Base-by-base conservation (phyloP, 2,329 filamentous ascomycete genomes). In the Colletotrichum sp. region DNA sequence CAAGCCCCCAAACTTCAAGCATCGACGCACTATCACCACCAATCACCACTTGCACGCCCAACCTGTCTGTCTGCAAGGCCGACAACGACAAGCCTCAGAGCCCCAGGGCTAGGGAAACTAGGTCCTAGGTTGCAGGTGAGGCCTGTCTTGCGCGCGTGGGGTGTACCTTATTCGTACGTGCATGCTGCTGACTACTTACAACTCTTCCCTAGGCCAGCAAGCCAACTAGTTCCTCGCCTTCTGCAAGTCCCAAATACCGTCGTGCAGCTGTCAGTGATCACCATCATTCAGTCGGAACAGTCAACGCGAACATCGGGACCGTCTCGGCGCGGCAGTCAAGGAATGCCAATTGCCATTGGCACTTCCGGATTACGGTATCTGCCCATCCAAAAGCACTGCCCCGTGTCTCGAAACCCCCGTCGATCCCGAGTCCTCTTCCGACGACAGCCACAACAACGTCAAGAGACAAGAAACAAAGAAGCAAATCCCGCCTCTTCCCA, bases 381-480 rank as follows among this genome's bases (percentile, higher is more conserved):
- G 30, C 30, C 63, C 39, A 49, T 10, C 44, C 70, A 49, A 26
- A 66, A 62, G 60, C 59, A 44, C 30, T 71, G 30, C 72, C 68
- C 44, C 49, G 36, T 57, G 68, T 52, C 68, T 72, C 26, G 49
- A 66, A 57, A 57, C 59, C 52, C 52, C 52, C 49, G 57, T 34
- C 68, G 65, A 24, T 36, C 64, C 39, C 30, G 30, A n/a, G 63
- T 67, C 55, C 57, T 57, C 44, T 68, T 76, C 57, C 70, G 63
- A 76, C 36, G 57, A 60, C 32, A 34, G 44, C 34, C 57, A 64
- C 24, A 39, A 24, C 36, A 44, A 52, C n/a, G 34, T 62, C 68
- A 30, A 34, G 18, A 69, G 57, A 62, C 68, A 64, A 55, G 64
- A 60, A 32, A 76, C 64, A 76, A 76, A 73, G 73, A 76, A 69